Percentiles rank a stretch among this genome's conserved stretches.
Conservation (phyloP, 192 early-diverging fungal genomes). For the Linnemannia hyalina region DNA sequence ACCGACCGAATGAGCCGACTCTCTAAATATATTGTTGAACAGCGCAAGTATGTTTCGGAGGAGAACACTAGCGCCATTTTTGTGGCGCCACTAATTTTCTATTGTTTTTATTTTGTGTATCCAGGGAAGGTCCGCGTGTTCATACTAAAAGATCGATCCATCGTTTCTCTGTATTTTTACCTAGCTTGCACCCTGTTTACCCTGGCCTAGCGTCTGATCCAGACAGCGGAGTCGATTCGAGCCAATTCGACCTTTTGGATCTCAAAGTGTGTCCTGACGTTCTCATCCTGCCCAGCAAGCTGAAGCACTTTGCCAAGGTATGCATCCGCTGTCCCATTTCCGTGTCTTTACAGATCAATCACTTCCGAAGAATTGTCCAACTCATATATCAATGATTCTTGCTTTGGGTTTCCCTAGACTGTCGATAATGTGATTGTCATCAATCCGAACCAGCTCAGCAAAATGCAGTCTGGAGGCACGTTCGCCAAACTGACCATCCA, state of each 20-base stretch:
- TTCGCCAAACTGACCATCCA: constrained; percentile 83
- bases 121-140: background rate
- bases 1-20: constrained; percentile 79
- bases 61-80: background rate
- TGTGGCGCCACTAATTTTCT: background rate
- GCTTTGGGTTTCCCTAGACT: constrained; percentile 22
- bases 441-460: constrained; percentile 86
- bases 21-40: constrained; percentile 82
- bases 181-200: constrained; percentile 87
- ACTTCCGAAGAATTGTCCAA: background rate
- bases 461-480: constrained; percentile 81
- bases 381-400: background rate
- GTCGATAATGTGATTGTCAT: constrained; percentile 84
- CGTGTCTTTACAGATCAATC: background rate
- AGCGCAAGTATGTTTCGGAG: constrained; percentile 70
- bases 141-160: background rate
- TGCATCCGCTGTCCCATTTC: background rate
- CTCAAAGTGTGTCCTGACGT: constrained; percentile 82
- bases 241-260: constrained; percentile 59
- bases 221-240: constrained; percentile 50
- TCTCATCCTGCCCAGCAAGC: constrained; percentile 79
- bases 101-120: background rate
- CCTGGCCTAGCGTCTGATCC: constrained; percentile 64
- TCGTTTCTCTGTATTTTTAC: background rate
- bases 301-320: constrained; percentile 80